A percentile compares a stretch with the other conserved stretches of the same genome.
phyloP scores from a whole-genome alignment of 2,329 filamentous ascomycete species.

The Fusarium pseudoanthophilum region DNA sequence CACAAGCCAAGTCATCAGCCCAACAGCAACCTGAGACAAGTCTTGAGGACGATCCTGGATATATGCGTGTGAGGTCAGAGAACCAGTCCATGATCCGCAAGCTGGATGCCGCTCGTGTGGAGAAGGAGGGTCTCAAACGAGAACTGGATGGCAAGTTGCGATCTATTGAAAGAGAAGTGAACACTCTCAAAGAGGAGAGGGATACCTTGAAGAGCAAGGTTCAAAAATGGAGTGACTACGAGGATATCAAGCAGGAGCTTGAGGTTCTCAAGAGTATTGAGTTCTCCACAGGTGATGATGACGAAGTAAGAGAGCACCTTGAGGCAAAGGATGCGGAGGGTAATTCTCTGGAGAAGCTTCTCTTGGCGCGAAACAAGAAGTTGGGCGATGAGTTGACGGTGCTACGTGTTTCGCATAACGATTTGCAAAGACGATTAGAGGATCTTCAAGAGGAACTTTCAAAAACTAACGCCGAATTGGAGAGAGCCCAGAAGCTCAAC shows the following conservation, averaged over 20 bases:
- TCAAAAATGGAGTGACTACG: conserved; percentile 91
- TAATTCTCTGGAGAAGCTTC: conserved; percentile 88
- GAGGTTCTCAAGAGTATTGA: conserved; percentile 98
- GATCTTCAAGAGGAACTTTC: conserved; percentile 86
- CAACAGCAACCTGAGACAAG: conserved; percentile 68
- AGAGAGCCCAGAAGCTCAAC: conserved; percentile 85
- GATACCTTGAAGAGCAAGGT: conserved; percentile 84
- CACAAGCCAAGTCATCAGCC: conserved; percentile 80
- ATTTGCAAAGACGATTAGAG: conserved; percentile 83
- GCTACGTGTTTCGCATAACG: conserved; percentile 91
- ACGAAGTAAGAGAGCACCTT: conserved; percentile 63
- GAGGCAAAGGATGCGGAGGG: conserved; percentile 62
- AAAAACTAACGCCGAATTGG: conserved; percentile 84
- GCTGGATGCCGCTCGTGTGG: conserved; percentile 83
- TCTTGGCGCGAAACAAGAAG: conserved; percentile 96
- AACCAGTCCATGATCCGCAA: conserved; percentile 93
- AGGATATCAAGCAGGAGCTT: conserved; percentile 94
- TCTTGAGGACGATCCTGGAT: conserved; percentile 89
- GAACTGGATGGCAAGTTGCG: conserved; percentile 80
- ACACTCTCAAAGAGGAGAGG: conserved; percentile 80
- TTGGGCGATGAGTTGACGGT: conserved; percentile 93
- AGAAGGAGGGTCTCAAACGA: conserved; percentile 83
- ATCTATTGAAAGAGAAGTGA: conserved; percentile 81
- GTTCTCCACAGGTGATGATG: conserved; percentile 90
- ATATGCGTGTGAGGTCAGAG: conserved; percentile 88